Conservation (phyloP, 2,329 filamentous ascomycete genomes). For the Lasiodiplodia gonubiensis region DNA sequence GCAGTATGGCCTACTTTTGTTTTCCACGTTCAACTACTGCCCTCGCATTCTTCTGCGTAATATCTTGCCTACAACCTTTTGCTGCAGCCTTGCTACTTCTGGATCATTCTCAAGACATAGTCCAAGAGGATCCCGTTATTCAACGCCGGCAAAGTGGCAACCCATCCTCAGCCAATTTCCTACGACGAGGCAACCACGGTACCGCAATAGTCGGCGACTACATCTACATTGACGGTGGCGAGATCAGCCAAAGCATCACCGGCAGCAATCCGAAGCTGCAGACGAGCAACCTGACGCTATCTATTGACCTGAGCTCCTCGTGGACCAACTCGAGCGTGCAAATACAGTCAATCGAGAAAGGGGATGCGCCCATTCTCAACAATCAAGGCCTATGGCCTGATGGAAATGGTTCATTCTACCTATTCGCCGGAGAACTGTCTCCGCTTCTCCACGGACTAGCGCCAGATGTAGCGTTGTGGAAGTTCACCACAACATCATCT, state of each 20-base stretch:
- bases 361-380: background rate
- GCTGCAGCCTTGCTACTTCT: too few species aligned
- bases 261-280: background rate
- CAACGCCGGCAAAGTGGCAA: too few species aligned
- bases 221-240: slow-evolving; percentile 19
- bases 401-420: background rate
- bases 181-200: background rate
- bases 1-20: too few species aligned
- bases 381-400: background rate
- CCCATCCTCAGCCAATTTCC: slow-evolving; percentile 9
- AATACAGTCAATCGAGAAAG: background rate
- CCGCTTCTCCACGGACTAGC: too few species aligned
- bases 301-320: slow-evolving; percentile 14
- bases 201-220: background rate
- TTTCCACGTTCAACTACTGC: too few species aligned
- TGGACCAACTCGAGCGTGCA: slow-evolving; percentile 22
- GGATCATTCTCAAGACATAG: too few species aligned
- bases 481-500: background rate
- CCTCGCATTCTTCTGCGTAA: too few species aligned
- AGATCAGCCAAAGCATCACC: background rate
- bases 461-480: background rate
- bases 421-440: background rate
- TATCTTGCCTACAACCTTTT: too few species aligned
- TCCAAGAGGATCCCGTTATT: too few species aligned
- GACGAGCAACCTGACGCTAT: background rate